Evolutionary conservation across 139 green algal species (phyloP), one percentile per base, ranked within the genome.

Genomic region (Eudorina sp.): DNA sequence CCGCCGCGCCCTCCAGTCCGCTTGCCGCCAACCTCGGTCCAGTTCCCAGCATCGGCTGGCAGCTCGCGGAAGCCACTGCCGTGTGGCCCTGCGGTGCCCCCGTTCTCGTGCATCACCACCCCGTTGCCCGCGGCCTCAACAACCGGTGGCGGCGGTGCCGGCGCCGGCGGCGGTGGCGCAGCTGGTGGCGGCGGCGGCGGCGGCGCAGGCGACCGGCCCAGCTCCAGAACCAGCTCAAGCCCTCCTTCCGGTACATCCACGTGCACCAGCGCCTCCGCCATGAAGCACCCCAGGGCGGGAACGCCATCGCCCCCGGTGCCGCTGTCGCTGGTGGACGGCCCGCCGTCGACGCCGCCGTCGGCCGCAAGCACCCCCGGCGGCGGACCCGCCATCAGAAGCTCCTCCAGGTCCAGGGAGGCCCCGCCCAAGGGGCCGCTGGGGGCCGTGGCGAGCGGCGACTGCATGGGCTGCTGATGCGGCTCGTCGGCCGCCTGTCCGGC

Each of bases 211-310:
- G 29, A 43, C 40, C 36, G 53, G 5, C 27, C 38, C 25, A 70
- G 46, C 81, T 90, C 75, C 18, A 93, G 46, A 29, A 76, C 41
- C 38, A 94, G 77, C 81, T 92, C 87, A 85, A 94, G 78, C 13
- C 89, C 80, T 6, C 83, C 81, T 31, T 74, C 60, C 0, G 89
- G 91, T 2, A 90, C 64, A n/a, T 94, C 83, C 6, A 93, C 72
- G 4, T 86, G 78, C 14, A 92, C 84, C 53, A 86, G 51, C 16
- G 89, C 70, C 78, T 90, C 86, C 7, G 46, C 53, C 41, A 84
- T 58, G 8, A 90, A 82, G 85, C 72, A 45, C 89, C 48, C 83
- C n/a, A 5, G 70, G 82, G 36, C 9, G 38, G 7, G 19, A n/a
- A n/a, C n/a, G 23, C 41, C 40, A 18, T 41, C 40, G 40, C 70